These are phyloP conservation scores for Xylaria sp. DNA, from an alignment of 2,329 filamentous ascomycete genomes.

Conservation along the genomic window DNA sequence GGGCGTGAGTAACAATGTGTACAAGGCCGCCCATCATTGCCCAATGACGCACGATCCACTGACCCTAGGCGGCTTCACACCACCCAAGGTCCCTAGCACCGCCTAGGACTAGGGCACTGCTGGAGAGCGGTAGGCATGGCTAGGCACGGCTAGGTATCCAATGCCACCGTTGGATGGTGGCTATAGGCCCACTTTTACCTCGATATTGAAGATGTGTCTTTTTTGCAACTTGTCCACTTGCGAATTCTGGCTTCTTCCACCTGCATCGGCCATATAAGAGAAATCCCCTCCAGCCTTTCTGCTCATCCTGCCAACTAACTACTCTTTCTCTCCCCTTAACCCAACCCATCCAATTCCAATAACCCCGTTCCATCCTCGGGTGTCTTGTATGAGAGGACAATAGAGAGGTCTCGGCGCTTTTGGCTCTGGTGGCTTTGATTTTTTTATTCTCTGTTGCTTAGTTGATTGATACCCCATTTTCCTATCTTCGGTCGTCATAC, in stretches of 20 bases:
- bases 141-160: conserved; percentile 3
- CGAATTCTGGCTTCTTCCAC: conserved; percentile 40
- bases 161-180: conserved; percentile 1
- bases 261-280: conserved; percentile 47
- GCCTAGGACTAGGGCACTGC: no score
- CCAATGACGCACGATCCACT: conserved; percentile 28
- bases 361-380: conserved; percentile 8
- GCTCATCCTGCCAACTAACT: conserved; percentile 32
- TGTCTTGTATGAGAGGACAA: conserved; percentile 40
- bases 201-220: conserved; percentile 49
- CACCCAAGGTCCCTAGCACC: not conserved
- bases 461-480: conserved; percentile 23
- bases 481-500: conserved; percentile 27
- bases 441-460: conserved; percentile 21
- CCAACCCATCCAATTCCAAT: conserved; percentile 6
- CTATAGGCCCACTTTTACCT: conserved; percentile 42
- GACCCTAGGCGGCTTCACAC: conserved; percentile 24
- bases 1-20: conserved; percentile 17
- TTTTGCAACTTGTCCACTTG: conserved; percentile 51
- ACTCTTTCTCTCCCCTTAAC: conserved; percentile 33
- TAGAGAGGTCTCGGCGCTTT: conserved; percentile 40
- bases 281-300: conserved; percentile 35
- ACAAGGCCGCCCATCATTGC: conserved; percentile 14
- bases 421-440: conserved; percentile 40
- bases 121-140: not conserved